Evolutionary conservation across 1,284 basidiomycete genomes (phyloP).

Genomic region (Moesziomyces globuligerus): DNA sequence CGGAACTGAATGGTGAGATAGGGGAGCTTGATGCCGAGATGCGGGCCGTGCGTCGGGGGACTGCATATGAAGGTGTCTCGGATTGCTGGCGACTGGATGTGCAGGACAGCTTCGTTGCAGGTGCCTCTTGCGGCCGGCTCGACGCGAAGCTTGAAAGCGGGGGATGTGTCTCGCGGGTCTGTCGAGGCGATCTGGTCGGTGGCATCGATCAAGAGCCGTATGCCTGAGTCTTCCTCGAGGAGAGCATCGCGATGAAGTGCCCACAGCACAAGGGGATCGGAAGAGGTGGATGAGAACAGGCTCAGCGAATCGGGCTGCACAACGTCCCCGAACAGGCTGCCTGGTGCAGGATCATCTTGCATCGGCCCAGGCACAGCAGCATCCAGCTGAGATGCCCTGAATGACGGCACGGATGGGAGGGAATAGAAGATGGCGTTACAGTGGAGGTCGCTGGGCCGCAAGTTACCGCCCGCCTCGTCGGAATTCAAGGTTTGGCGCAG

Average conservation of each 20-base stretch:
- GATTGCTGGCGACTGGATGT: constrained; percentile 81
- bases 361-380: not conserved
- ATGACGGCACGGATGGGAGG: not conserved
- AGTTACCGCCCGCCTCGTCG: not conserved
- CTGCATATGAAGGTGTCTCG: constrained; percentile 77
- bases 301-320: constrained; percentile 77
- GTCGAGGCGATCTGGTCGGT: constrained; percentile 69
- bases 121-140: constrained; percentile 11
- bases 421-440: not conserved
- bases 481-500: not conserved
- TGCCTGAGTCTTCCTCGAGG: constrained; percentile 75
- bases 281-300: constrained; percentile 80
- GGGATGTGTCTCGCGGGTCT: constrained; percentile 1
- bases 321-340: constrained; percentile 69
- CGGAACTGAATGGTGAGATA: constrained; percentile 81
- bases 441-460: not conserved
- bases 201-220: constrained; percentile 76
- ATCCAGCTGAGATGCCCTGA: not conserved
- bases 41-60: constrained; percentile 49
- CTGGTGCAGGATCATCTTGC: not conserved
- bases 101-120: constrained; percentile 76
- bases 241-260: constrained; percentile 71
- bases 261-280: constrained; percentile 76
- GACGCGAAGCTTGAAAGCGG: constrained; percentile 7
- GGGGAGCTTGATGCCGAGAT: constrained; percentile 76